Evolutionary conservation across 2,329 filamentous ascomycete species (phyloP).

Genomic region (Phyllosticta ampelicida): DNA sequence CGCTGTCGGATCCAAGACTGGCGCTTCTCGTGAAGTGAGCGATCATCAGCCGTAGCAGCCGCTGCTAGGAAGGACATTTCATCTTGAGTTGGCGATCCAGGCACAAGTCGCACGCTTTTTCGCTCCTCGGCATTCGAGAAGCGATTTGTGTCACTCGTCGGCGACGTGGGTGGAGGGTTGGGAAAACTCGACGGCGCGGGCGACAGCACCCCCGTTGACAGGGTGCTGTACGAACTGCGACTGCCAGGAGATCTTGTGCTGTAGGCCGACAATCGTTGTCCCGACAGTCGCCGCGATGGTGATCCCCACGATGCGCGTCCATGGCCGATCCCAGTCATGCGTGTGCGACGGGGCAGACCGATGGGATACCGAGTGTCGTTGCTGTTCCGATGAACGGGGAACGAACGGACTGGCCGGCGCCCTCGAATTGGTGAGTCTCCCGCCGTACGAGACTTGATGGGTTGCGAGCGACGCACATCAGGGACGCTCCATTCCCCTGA

Average conservation of each 20-base stretch:
- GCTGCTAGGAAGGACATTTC: constrained; percentile 17
- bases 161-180: constrained; percentile 17
- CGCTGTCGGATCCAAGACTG: constrained; percentile 34
- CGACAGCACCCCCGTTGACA: constrained; percentile 30
- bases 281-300: not conserved
- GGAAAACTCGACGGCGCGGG: constrained; percentile 29
- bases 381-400: constrained; percentile 14
- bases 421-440: constrained; percentile 17
- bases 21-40: constrained; percentile 31
- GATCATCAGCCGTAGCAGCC: constrained; percentile 16
- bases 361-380: constrained; percentile 2
- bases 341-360: constrained; percentile 23
- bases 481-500: constrained; percentile 14
- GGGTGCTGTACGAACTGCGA: constrained; percentile 27
- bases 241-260: constrained; percentile 20
- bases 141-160: constrained; percentile 18
- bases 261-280: not conserved
- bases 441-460: constrained; percentile 24
- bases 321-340: constrained; percentile 22
- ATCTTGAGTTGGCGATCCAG: constrained; percentile 20
- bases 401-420: constrained; percentile 4
- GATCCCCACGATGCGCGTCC: constrained; percentile 17
- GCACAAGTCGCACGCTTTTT: constrained; percentile 26
- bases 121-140: constrained; percentile 20
- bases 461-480: constrained; percentile 16